Evolutionary conservation across 805 yeast species (phyloP).

Genomic region (Lachancea quebecensis): DNA sequence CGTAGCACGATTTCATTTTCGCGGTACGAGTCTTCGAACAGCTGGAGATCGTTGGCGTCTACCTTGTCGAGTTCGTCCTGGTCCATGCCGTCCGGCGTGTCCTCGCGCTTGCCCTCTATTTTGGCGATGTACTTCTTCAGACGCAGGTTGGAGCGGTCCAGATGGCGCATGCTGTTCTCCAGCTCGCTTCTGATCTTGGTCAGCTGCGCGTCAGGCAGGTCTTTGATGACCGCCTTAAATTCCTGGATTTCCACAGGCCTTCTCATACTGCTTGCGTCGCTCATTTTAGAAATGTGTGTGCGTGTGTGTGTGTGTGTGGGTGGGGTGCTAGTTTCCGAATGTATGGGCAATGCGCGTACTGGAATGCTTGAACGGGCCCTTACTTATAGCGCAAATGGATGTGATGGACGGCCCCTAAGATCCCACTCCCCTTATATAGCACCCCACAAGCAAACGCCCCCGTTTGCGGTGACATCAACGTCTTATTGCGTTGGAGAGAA

Average conservation of each 20-base stretch:
- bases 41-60: constrained; percentile 39
- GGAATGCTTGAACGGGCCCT: neutral
- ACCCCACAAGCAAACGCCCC: no score
- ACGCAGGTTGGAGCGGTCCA: constrained; percentile 45
- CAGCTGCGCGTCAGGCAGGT: constrained; percentile 43
- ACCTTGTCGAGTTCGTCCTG: constrained; percentile 25
- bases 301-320: no score
- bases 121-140: constrained; percentile 39
- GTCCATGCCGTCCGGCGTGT: constrained; percentile 14
- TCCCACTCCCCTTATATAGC: no score
- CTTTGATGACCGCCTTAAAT: constrained; percentile 46
- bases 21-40: constrained; percentile 47
- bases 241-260: constrained; percentile 40
- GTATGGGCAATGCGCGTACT: neutral
- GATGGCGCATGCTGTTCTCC: constrained; percentile 38
- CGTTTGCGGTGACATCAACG: no score
- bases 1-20: constrained; percentile 52
- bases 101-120: constrained; percentile 19
- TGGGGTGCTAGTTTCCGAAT: no score
- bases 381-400: no score
- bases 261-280: constrained; percentile 18
- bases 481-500: no score
- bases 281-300: constrained; percentile 3
- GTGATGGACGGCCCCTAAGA: no score
- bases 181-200: constrained; percentile 30